Evolutionary conservation across 768 basidiomycete genomes (phyloP).

Genomic region (Filobasidium wieringae): DNA sequence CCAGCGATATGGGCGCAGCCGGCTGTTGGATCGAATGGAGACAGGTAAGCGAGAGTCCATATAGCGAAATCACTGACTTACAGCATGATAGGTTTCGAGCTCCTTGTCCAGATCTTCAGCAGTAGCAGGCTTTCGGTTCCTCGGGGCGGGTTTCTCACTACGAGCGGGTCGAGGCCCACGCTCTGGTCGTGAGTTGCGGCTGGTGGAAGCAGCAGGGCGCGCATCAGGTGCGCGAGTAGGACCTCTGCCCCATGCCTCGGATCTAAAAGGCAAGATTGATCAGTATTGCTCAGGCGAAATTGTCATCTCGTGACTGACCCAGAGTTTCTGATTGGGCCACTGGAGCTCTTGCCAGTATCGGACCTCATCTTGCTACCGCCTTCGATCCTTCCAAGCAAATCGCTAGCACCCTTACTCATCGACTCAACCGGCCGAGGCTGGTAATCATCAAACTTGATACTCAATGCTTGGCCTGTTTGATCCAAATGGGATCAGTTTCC

Average conservation of each 20-base stretch:
- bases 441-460: conserved; percentile 14
- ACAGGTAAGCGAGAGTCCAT: no score
- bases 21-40: no score
- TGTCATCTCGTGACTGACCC: neutral
- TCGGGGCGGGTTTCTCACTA: conserved; percentile 24
- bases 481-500: neutral
- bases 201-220: conserved; percentile 39
- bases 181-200: conserved; percentile 41
- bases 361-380: neutral
- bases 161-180: conserved; percentile 34
- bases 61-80: no score
- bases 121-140: conserved; percentile 51
- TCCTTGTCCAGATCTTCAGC: conserved; percentile 78
- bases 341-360: neutral
- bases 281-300: neutral
- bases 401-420: neutral
- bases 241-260: neutral
- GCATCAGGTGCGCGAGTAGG: neutral
- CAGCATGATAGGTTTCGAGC: conserved; percentile 47
- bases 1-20: neutral
- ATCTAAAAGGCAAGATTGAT: neutral
- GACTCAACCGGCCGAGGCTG: neutral
- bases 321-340: neutral
- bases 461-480: conserved; percentile 11
- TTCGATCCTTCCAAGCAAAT: neutral